A percentile compares a stretch with the other conserved stretches of the same genome.
phyloP scores from a whole-genome alignment of 1,284 basidiomycete genomes.

The Violaceomyces palustris region DNA sequence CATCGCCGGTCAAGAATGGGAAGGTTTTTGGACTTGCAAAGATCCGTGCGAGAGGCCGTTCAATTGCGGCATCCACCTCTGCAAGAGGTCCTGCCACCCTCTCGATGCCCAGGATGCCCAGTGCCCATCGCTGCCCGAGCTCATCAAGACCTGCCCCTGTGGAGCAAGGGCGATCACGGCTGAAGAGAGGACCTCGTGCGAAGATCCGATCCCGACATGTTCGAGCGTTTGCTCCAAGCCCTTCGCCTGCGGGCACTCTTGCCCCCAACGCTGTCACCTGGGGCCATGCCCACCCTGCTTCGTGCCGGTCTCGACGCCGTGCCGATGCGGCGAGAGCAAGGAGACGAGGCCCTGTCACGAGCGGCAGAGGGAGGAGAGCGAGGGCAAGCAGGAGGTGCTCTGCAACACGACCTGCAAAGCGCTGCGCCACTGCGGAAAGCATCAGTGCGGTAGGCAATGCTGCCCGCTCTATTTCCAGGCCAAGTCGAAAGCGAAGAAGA shows the following conservation, averaged over 20 bases:
- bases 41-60: conserved; percentile 29
- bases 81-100: conserved; percentile 39
- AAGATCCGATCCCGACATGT: conserved; percentile 45
- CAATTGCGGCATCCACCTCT: conserved; percentile 43
- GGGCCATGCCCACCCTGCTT: conserved; percentile 46
- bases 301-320: conserved; percentile 39
- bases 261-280: conserved; percentile 34
- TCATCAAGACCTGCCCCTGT: conserved; percentile 43
- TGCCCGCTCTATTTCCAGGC: conserved; percentile 48
- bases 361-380: conserved; percentile 21
- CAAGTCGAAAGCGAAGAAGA: conserved; percentile 30
- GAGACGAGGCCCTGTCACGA: conserved; percentile 33
- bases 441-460: conserved; percentile 42
- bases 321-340: conserved; percentile 48
- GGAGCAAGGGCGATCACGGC: conserved; percentile 27
- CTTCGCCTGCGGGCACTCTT: conserved; percentile 40
- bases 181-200: conserved; percentile 30
- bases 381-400: conserved; percentile 34
- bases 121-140: conserved; percentile 39
- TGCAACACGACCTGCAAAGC: conserved; percentile 41
- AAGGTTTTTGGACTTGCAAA: conserved; percentile 34
- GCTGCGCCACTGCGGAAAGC: conserved; percentile 41
- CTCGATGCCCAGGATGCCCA: conserved; percentile 7
- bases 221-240: conserved; percentile 27
- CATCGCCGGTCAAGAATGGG: conserved; percentile 7